Evolutionary conservation across 805 yeast genomes (phyloP), one percentile per base, ranked within the genome.

Genomic region (Hanseniaspora vineae): DNA sequence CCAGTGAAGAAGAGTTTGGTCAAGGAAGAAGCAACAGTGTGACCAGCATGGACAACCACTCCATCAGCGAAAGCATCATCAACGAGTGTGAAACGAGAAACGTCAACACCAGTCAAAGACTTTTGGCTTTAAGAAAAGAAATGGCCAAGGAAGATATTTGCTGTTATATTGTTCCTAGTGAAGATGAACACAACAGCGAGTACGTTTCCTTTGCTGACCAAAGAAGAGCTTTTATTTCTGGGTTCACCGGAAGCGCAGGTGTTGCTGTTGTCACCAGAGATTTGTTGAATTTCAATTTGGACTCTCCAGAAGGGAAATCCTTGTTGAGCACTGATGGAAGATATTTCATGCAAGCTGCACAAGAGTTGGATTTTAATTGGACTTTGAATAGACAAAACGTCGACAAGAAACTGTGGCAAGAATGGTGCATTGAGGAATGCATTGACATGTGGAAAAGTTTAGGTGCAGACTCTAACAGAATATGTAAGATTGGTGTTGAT

Each of bases 231-330:
- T 90, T 73, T 56, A 82, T 90, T 29, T 75, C 89, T 6, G 97
- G 88, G 0, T 90, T 90, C 66, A 82, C 90, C 12, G 98, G 97
- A 0, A 80, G 90, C 44, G 95, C 97, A 2, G 98, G 97, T 20
- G 69, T 86, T 19, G 97, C 96, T 1, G 74, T 92, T n/a, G 73
- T 90, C 17, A 80, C 95, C 4, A 60, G 69, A 42, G 70, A 71
- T 47, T 52, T 68, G 6, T 55, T 70, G 39, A 64, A 66, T 31
- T 65, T 69, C 56, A 71, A 65, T 45, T 46, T 50, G 3, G 72
- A 68, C 1, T 55, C 57, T 1, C 69, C 76, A 19, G 67, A 66
- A 11, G 86, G 87, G 1, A 75, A 77, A 44, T 94, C 96, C 13
- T 84, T 83, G 0, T 66, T 92, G 45, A 79, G 95, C 9, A 92